phyloP scores from a whole-genome alignment of 768 basidiomycete genomes.

The Boletus edulis region DNA sequence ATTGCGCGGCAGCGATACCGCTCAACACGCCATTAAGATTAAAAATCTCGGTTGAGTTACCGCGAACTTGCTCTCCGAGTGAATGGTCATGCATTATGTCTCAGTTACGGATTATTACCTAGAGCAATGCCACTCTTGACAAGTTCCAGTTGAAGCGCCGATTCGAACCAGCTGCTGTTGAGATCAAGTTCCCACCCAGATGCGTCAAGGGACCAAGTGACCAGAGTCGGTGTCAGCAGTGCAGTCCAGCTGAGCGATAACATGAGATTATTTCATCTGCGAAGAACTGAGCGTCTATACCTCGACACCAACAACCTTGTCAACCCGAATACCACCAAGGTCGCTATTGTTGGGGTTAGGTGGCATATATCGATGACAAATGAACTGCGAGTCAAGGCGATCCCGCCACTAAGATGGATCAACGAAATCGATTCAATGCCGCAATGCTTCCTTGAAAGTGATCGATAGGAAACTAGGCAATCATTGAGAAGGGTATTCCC shows the following conservation, averaged over 20 bases:
- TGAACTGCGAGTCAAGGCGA: conserved; percentile 4
- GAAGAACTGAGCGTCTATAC: neutral
- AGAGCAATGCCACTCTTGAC: neutral
- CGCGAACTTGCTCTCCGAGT: conserved; percentile 2
- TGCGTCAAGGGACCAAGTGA: neutral
- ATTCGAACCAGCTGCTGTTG: conserved; percentile 1
- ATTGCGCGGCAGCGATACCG: conserved; percentile 13
- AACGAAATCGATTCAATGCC: conserved; percentile 9
- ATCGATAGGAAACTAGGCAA: conserved; percentile 2
- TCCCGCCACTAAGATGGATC: conserved; percentile 6
- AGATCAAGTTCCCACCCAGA: conserved; percentile 9
- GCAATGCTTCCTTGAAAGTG: conserved; percentile 16
- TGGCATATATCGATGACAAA: neutral
- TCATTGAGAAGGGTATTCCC: neutral
- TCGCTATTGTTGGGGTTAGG: neutral
- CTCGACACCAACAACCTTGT: conserved; percentile 15
- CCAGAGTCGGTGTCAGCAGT: conserved; percentile 4
- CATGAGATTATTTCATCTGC: neutral
- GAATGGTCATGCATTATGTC: neutral
- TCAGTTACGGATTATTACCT: neutral
- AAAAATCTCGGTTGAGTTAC: conserved; percentile 13
- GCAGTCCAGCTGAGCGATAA: conserved; percentile 12
- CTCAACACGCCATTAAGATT: conserved; percentile 8
- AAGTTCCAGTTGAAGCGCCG: neutral
- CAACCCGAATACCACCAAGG: conserved; percentile 5